Evolutionary conservation across 2,329 filamentous ascomycete species (phyloP).

Genomic region (Knufia fluminis): DNA sequence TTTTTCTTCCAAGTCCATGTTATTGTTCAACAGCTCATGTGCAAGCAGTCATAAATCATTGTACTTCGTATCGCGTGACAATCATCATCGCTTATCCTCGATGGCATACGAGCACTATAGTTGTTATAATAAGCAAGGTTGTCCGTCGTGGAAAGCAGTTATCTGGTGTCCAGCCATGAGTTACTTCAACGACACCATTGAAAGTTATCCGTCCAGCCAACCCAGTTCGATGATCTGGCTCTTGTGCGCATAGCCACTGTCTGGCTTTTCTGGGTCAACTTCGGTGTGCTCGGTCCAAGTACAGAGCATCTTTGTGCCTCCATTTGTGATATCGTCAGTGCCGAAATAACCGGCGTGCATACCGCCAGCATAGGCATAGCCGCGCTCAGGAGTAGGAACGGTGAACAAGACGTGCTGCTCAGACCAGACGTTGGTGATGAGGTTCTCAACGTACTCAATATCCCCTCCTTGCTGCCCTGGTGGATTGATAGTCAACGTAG

Average conservation of each 20-base stretch:
- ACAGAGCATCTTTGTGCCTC: constrained; percentile 26
- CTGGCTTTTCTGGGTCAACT: constrained; percentile 18
- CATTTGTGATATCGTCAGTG: constrained; percentile 25
- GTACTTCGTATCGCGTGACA: too few species aligned
- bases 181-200: not conserved
- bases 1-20: too few species aligned
- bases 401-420: constrained; percentile 24
- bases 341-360: constrained; percentile 27
- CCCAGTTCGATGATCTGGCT: constrained; percentile 3
- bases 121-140: too few species aligned
- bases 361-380: constrained; percentile 27
- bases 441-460: constrained; percentile 23
- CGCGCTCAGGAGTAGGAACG: constrained; percentile 18
- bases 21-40: too few species aligned
- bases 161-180: constrained; percentile 2
- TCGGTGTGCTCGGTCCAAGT: constrained; percentile 28
- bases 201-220: not conserved
- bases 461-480: constrained; percentile 22
- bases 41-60: too few species aligned
- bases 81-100: too few species aligned
- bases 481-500: constrained; percentile 19
- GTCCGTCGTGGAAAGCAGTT: too few species aligned
- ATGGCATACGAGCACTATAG: too few species aligned
- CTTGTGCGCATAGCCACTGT: constrained; percentile 22
- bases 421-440: constrained; percentile 25